These are phyloP conservation scores for Talaromyces sp. DNA, from an alignment of 2,329 filamentous ascomycete species.

Conservation along the genomic window DNA sequence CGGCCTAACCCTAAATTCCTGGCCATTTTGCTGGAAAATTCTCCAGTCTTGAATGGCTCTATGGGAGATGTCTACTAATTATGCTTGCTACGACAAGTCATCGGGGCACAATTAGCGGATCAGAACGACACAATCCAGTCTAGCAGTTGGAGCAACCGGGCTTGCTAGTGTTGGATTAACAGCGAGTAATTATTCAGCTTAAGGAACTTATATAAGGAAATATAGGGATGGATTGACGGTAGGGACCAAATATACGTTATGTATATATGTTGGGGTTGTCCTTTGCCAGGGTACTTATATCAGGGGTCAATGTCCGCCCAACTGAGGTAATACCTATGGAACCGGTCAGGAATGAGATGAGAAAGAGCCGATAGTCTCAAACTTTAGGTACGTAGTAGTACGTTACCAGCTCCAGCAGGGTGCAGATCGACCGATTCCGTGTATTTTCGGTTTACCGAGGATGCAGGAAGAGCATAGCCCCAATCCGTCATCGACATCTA, in stretches of 20 bases:
- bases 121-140: too few species aligned
- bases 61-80: too few species aligned
- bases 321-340: background rate
- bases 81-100: too few species aligned
- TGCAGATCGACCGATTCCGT: background rate
- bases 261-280: background rate
- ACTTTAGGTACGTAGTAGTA: too few species aligned
- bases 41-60: too few species aligned
- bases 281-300: background rate
- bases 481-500: background rate
- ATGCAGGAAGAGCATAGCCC: background rate
- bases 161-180: background rate
- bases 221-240: background rate
- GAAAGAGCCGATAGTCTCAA: background rate
- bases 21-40: too few species aligned
- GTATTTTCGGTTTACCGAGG: slow-evolving; percentile 2
- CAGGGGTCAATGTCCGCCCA: background rate
- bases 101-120: too few species aligned
- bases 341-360: background rate
- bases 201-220: background rate
- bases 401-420: background rate
- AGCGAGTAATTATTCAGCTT: too few species aligned
- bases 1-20: too few species aligned
- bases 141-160: too few species aligned
- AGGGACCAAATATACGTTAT: background rate